These are phyloP conservation scores for Apiospora sp. DNA, from an alignment of 2,329 filamentous ascomycete species.

Conservation along the genomic window DNA sequence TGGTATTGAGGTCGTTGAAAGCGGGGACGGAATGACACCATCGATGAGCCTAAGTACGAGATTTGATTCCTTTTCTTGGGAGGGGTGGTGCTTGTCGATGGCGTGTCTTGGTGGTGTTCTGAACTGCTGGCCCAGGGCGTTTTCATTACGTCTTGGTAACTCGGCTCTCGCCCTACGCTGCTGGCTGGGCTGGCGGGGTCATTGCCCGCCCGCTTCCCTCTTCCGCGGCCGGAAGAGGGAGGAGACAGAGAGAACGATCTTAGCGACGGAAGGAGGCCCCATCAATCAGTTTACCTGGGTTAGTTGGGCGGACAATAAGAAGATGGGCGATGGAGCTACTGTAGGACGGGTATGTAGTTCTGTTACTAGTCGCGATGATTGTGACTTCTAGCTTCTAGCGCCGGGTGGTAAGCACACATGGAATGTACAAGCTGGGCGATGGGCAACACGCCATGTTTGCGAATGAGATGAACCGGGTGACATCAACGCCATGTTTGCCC, in stretches of 20 bases:
- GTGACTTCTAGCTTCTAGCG: neutral
- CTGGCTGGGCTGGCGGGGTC: neutral
- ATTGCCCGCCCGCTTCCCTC: neutral
- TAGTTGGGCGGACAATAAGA: neutral
- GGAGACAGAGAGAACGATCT: neutral
- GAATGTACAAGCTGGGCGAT: neutral
- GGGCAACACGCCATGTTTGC: neutral
- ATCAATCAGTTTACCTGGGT: neutral
- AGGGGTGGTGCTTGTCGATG: neutral
- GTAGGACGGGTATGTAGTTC: neutral
- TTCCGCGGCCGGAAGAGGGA: neutral
- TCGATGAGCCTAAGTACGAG: neutral
- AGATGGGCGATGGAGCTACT: neutral
- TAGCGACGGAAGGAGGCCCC: neutral
- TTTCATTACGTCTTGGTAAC: slow-evolving; percentile 45
- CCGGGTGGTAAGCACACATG: neutral
- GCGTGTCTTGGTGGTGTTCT: neutral
- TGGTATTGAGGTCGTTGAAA: neutral
- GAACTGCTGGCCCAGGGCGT: slow-evolving; percentile 16
- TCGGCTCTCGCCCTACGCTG: slow-evolving; percentile 28
- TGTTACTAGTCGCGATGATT: neutral
- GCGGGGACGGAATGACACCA: neutral
- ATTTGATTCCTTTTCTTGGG: neutral
- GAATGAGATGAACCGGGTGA: neutral
- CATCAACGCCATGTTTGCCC: neutral